Evolutionary conservation across 768 basidiomycete species (phyloP).

Genomic region (Gymnopilus dilepis): DNA sequence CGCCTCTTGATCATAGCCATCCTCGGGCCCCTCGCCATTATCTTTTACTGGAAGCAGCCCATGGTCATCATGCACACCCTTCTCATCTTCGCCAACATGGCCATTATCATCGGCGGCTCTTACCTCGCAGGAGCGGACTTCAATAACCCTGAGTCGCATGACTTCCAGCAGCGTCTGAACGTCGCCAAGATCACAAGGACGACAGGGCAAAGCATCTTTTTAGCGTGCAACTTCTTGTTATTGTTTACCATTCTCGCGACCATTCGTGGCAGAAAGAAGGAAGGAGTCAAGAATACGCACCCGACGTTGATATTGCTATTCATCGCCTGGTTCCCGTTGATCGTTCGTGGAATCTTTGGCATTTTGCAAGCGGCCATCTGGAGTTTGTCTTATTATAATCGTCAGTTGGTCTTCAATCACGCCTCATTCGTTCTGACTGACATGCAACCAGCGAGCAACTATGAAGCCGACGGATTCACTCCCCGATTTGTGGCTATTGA

Average conservation of each 20-base stretch:
- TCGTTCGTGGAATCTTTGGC: slow-evolving; percentile 39
- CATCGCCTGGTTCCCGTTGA: slow-evolving; percentile 37
- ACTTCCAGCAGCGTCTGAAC: slow-evolving; percentile 17
- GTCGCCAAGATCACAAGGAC: slow-evolving; percentile 37
- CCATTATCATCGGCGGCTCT: slow-evolving; percentile 40
- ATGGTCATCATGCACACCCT: slow-evolving; percentile 38
- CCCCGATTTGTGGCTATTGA: slow-evolving; percentile 23
- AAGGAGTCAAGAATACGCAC: slow-evolving; percentile 27
- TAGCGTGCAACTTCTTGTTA: slow-evolving; percentile 33
- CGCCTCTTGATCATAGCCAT: slow-evolving; percentile 21
- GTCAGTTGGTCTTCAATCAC: slow-evolving; percentile 10
- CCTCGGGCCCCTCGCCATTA: slow-evolving; percentile 31
- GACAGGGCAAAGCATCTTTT: slow-evolving; percentile 38
- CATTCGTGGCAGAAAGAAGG: slow-evolving; percentile 27
- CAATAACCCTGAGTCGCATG: slow-evolving; percentile 6
- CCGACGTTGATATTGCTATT: slow-evolving; percentile 34
- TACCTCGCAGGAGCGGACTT: slow-evolving; percentile 32
- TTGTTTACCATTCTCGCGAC: slow-evolving; percentile 32
- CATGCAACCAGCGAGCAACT: slow-evolving; percentile 19
- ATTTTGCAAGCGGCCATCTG: slow-evolving; percentile 27
- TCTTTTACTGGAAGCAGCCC: slow-evolving; percentile 27
- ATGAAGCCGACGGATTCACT: slow-evolving; percentile 20
- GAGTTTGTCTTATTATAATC: slow-evolving; percentile 28
- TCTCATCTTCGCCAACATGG: slow-evolving; percentile 36
- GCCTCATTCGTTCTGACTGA: background rate